These are phyloP conservation scores for Staphylotrichum longicolle DNA, from an alignment of 495 filamentous ascomycete genomes.

Conservation along the genomic window DNA sequence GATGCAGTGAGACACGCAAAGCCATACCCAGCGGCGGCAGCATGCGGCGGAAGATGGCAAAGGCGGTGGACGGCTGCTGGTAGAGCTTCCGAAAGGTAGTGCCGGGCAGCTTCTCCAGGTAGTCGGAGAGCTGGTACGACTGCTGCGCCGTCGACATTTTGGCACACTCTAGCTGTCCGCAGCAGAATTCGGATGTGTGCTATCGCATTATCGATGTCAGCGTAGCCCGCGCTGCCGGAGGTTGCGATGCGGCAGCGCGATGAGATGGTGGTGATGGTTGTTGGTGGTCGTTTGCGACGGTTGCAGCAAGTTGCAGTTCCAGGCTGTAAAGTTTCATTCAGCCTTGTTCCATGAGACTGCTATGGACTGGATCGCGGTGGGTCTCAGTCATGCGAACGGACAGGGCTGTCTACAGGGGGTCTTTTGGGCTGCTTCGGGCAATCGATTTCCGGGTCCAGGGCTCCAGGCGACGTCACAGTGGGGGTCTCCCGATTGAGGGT, in stretches of 20 bases:
- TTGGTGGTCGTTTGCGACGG: too few species aligned
- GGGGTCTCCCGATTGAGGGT: too few species aligned
- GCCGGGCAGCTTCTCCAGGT: conserved; percentile 84
- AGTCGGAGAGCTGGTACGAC: conserved; percentile 63
- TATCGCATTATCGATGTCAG: conserved; percentile 15
- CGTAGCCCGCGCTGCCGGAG: background rate
- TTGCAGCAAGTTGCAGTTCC: background rate
- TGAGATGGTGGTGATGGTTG: background rate
- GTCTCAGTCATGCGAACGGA: too few species aligned
- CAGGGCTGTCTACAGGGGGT: too few species aligned
- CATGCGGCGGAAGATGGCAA: conserved; percentile 97
- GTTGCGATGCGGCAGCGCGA: conserved; percentile 1
- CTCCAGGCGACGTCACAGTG: too few species aligned
- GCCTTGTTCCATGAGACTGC: too few species aligned
- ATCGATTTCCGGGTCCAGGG: too few species aligned
- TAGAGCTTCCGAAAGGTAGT: conserved; percentile 88
- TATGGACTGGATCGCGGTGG: too few species aligned
- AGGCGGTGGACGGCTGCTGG: conserved; percentile 89
- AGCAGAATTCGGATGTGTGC: background rate
- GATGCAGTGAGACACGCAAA: conserved; percentile 2
- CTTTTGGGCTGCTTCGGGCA: too few species aligned
- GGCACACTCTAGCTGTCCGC: conserved; percentile 7
- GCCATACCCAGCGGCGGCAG: conserved; percentile 78
- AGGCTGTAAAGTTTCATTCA: too few species aligned
- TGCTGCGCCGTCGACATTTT: conserved; percentile 34